Conservation (phyloP, 1,139 yeast genomes). For the Komagataea norvegica region DNA sequence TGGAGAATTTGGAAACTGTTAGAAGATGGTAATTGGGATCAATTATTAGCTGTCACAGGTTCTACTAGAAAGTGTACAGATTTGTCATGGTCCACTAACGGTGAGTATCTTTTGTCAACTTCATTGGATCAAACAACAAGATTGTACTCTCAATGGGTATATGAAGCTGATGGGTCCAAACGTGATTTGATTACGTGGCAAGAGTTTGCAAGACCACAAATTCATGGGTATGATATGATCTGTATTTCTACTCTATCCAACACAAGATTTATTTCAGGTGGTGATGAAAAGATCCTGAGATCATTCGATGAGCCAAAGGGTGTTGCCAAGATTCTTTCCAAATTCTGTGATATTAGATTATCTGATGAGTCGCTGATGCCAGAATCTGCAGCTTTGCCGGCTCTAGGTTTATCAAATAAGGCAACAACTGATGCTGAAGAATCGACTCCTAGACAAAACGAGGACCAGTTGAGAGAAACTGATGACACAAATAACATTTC, state of each 20-base stretch:
- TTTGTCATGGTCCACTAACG: conserved; percentile 68
- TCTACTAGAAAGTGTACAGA: conserved; percentile 73
- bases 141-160: conserved; percentile 61
- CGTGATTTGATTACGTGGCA: conserved; percentile 53
- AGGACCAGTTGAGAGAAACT: conserved; percentile 35
- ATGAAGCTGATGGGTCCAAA: conserved; percentile 28
- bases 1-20: conserved; percentile 69
- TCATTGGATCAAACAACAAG: conserved; percentile 92
- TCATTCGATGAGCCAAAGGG: conserved; percentile 88
- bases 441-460: conserved; percentile 34
- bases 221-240: conserved; percentile 96
- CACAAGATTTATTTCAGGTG: conserved; percentile 80
- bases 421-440: conserved; percentile 53
- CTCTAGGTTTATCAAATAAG: conserved; percentile 89
- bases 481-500: conserved; percentile 38
- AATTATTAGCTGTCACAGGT: conserved; percentile 68
- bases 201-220: conserved; percentile 95
- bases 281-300: conserved; percentile 90
- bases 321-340: conserved; percentile 57
- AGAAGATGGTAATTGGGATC: conserved; percentile 44
- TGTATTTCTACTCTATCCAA: conserved; percentile 62
- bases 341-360: conserved; percentile 45
- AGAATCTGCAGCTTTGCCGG: conserved; percentile 88
- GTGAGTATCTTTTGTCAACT: conserved; percentile 68
- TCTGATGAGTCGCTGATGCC: conserved; percentile 29